Percentiles rank a stretch among this genome's conserved stretches.
Conservation (phyloP, 164 flowering plant genomes). For the Buxus sempervirens region DNA sequence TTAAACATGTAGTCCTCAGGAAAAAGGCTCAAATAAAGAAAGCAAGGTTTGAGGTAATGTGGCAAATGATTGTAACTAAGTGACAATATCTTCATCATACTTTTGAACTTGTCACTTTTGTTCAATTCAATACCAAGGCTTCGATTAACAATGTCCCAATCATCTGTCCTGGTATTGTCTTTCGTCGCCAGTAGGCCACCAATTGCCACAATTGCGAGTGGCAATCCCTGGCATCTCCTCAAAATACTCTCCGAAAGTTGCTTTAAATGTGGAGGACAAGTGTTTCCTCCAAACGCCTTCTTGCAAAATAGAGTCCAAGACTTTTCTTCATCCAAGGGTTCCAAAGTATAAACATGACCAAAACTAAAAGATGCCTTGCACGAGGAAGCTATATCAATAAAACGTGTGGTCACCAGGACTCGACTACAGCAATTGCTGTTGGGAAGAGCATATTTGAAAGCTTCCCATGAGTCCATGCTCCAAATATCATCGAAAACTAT, state of each 20-base stretch:
- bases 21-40: not conserved
- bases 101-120: not conserved
- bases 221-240: not conserved
- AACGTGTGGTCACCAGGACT: not conserved
- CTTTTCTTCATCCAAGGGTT: not conserved
- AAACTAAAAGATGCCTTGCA: not conserved
- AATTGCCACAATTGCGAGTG: not conserved
- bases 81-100: not conserved
- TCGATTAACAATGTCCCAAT: not conserved
- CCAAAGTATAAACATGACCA: not conserved
- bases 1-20: not conserved
- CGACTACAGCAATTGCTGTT: not conserved
- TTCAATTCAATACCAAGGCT: not conserved
- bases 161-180: not conserved
- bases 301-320: not conserved
- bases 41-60: not conserved
- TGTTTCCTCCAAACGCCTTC: not conserved
- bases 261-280: not conserved
- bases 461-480: not conserved
- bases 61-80: not conserved
- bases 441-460: not conserved
- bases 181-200: not conserved
- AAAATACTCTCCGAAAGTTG: not conserved
- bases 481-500: not conserved
- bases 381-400: not conserved